Evolutionary conservation across 352 stramenopile species (phyloP), one percentile per base, ranked within the genome.

Genomic region (Pythium dissimile): DNA sequence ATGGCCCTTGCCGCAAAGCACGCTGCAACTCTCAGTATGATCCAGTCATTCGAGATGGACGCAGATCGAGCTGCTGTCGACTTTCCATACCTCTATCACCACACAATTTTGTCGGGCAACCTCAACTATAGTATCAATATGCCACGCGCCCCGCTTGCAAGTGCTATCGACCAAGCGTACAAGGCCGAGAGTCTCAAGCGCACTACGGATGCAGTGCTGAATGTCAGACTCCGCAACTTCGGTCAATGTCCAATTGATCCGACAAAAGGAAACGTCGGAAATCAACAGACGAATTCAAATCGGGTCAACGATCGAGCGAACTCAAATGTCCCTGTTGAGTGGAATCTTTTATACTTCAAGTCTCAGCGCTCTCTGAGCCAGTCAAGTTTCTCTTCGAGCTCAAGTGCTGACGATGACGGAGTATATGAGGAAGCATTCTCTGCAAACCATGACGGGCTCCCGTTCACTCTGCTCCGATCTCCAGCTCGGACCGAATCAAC

Each of bases 41-140:
- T 94, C 26, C 80, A 89, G 44, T 89, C 84, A 15, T 94, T 94
- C 18, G 77, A 73, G 26, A 92, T 92, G 80, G 80, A 89, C 54
- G 76, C 77, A 0, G 84, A 94, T 45, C 72, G 75, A 24, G 80
- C 79, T 1, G 77, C 71, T 5, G 75, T 92, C 20, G 83, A 94
- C 54, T 92, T 94, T 38, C 84, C 82, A 20, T 88, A 92, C 63
- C 54, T 92, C 9, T 94, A 90, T 18, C 82, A 94, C 39, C 84
- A 94, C 65, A 94, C 82, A 13, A 85, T 94, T 41, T 45, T 94
- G 13, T 80, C 78, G 0, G 82, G 84, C 11, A 94, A 94, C 49
- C 57, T 94, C 16, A 91, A 92, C 45, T 94, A 90, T 61, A 77
- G 86, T 38, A 54, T 94, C 2, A 73, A 84, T 35, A 71, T 89